A percentile compares a stretch with the other conserved stretches of the same genome.
These are phyloP conservation scores for Calcarisporium arbuscula DNA, from an alignment of 2,329 filamentous ascomycete genomes.

Conservation along the genomic window DNA sequence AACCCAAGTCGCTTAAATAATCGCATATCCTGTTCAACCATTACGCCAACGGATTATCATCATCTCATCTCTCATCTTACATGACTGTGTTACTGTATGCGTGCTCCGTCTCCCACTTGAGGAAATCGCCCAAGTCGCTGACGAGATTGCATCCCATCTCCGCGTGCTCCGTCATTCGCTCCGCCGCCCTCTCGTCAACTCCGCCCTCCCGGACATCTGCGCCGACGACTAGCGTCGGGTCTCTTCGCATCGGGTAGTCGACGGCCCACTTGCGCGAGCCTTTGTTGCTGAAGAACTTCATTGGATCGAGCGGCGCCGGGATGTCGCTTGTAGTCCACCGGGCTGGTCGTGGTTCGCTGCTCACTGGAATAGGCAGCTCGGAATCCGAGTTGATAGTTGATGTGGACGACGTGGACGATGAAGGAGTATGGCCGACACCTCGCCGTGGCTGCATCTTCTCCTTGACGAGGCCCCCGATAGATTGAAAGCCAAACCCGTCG, in stretches of 20 bases:
- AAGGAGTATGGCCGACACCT: slow-evolving; percentile 1
- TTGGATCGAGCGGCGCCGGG: slow-evolving; percentile 15
- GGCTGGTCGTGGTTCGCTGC: slow-evolving; percentile 28
- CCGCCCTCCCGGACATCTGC: slow-evolving; percentile 13
- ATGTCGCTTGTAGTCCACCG: slow-evolving; percentile 14
- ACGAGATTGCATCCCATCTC: slow-evolving; percentile 57
- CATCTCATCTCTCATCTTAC: slow-evolving; percentile 8
- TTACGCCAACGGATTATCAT: too few species aligned
- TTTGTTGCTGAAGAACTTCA: slow-evolving; percentile 20
- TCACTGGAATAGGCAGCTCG: slow-evolving; percentile 32
- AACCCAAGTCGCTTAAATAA: too few species aligned
- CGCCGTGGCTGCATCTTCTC: slow-evolving; percentile 10
- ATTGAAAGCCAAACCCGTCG: slow-evolving; percentile 40
- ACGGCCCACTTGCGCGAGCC: slow-evolving; percentile 3
- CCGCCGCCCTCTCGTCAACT: slow-evolving; percentile 22
- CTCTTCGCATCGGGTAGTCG: slow-evolving; percentile 3
- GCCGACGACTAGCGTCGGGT: background rate
- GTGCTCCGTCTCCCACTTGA: slow-evolving; percentile 51
- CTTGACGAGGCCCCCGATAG: slow-evolving; percentile 32
- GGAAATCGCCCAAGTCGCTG: slow-evolving; percentile 52
- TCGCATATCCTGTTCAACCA: too few species aligned
- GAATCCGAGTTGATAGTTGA: slow-evolving; percentile 23
- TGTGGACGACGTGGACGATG: slow-evolving; percentile 17
- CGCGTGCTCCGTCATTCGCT: slow-evolving; percentile 29
- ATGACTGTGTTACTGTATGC: slow-evolving; percentile 28